Percentiles rank a stretch among this genome's conserved stretches.
Evolutionary conservation across 306 rosid genomes (phyloP).

Genomic region (Glycine soja): DNA sequence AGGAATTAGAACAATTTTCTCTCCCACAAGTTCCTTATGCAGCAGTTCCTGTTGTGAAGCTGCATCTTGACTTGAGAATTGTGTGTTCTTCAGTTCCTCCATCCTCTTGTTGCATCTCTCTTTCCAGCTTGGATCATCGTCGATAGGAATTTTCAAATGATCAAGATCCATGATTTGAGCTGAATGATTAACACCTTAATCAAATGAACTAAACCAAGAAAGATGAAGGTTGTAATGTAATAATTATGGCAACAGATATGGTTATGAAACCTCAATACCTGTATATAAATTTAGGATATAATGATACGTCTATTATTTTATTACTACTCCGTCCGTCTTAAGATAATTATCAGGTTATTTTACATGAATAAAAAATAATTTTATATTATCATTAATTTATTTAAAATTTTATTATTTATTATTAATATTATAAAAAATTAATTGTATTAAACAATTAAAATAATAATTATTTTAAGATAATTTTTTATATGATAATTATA

Average conservation of each 20-base stretch:
- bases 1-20: neutral
- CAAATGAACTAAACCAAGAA: neutral
- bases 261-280: neutral
- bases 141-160: neutral
- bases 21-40: neutral
- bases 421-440: too few species aligned
- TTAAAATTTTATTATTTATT: too few species aligned
- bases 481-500: too few species aligned
- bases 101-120: neutral
- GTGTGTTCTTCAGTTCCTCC: neutral
- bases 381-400: too few species aligned
- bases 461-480: too few species aligned
- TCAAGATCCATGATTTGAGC: neutral
- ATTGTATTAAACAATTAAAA: too few species aligned
- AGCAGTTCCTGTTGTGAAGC: neutral
- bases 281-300: neutral
- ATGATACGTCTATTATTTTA: neutral
- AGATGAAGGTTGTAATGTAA: neutral
- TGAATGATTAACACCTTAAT: neutral
- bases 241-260: neutral
- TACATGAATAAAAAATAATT: too few species aligned
- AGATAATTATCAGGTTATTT: too few species aligned
- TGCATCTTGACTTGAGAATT: neutral
- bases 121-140: neutral
- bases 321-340: too few species aligned